A percentile compares a stretch with the other conserved stretches of the same genome.
phyloP scores from a whole-genome alignment of 176 grass and related monocot genomes.

The Eragrostis nindensis region DNA sequence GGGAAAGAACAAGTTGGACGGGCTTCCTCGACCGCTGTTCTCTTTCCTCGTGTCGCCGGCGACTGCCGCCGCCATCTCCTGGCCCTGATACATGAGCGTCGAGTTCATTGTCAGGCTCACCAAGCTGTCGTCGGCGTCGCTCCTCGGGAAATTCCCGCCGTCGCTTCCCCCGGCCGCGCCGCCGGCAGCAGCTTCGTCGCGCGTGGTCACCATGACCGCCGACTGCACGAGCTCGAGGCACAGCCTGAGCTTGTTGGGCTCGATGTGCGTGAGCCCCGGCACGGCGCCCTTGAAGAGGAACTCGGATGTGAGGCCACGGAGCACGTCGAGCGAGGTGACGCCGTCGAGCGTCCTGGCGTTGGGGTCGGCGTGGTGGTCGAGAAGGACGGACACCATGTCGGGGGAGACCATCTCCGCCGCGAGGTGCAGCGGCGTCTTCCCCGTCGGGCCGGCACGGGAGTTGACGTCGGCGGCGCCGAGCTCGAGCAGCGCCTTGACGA shows the following conservation, averaged over 20 bases:
- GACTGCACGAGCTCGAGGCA: constrained; percentile 98
- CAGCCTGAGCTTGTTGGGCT: constrained; percentile 95
- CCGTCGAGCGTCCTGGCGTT: constrained; percentile 82
- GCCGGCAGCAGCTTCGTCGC: constrained; percentile 63
- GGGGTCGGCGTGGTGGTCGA: constrained; percentile 96
- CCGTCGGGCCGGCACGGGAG: constrained; percentile 70
- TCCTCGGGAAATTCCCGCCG: constrained; percentile 30
- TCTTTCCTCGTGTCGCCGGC: constrained; percentile 55
- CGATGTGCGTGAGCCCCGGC: constrained; percentile 85
- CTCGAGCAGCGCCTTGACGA: constrained; percentile 98
- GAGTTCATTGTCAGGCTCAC: constrained; percentile 89
- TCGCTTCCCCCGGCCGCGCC: constrained; percentile 36
- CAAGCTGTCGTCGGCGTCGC: constrained; percentile 74
- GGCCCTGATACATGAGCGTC: constrained; percentile 76
- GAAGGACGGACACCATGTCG: constrained; percentile 94
- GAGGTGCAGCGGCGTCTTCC: constrained; percentile 83
- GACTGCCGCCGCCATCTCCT: constrained; percentile 53
- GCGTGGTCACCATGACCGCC: constrained; percentile 79
- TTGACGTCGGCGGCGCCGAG: constrained; percentile 97
- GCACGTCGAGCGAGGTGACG: constrained; percentile 82
- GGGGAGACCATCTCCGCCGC: constrained; percentile 95
- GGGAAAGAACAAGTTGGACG: constrained; percentile 67
- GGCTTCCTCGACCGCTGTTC: constrained; percentile 50
- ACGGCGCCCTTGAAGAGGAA: constrained; percentile 99
- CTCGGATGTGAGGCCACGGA: constrained; percentile 91